phyloP scores from a whole-genome alignment of 73 alveolate species.

The Durusdinium trenchii region DNA sequence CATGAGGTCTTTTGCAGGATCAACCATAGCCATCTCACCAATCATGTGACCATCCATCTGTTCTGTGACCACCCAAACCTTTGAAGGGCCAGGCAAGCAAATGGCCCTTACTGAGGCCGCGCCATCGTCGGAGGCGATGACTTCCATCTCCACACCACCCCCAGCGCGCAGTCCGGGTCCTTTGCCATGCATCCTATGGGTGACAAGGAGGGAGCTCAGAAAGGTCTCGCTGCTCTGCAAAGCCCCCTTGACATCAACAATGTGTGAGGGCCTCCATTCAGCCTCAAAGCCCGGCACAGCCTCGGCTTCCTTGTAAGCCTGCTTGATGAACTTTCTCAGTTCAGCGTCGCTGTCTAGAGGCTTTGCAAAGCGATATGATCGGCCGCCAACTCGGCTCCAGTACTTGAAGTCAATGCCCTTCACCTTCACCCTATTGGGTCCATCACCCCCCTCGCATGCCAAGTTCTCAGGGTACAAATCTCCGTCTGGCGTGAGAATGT shows the following conservation, averaged over 20 bases:
- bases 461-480: background rate
- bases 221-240: background rate
- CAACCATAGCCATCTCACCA: background rate
- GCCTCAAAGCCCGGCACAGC: background rate
- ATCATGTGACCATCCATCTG: background rate
- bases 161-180: background rate
- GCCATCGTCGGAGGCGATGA: background rate
- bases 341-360: background rate
- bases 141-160: background rate
- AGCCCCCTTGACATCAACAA: background rate
- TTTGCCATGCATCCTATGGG: background rate
- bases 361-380: background rate
- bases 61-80: background rate
- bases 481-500: background rate
- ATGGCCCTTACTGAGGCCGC: background rate
- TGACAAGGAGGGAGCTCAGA: background rate
- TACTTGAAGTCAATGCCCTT: background rate
- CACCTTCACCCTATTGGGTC: background rate
- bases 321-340: background rate
- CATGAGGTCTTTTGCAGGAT: background rate
- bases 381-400: background rate
- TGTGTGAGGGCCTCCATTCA: background rate
- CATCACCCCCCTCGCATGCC: background rate
- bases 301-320: background rate
- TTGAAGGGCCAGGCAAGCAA: background rate